Conservation (phyloP, 148 eudicot species). For the Spergularia marina region DNA sequence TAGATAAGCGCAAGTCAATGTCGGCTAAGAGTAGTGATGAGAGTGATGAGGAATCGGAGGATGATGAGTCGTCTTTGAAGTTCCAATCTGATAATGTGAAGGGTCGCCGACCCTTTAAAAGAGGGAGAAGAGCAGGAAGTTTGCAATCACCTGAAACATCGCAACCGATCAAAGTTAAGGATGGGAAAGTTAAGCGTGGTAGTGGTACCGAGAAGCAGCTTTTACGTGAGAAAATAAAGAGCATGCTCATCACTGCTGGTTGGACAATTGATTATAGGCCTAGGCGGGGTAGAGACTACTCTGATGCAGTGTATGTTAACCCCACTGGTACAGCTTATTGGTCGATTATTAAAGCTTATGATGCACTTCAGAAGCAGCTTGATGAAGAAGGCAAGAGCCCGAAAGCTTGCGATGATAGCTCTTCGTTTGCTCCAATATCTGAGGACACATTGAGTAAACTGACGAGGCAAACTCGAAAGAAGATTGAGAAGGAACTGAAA, state of each 20-base stretch:
- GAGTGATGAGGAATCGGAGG: constrained; percentile 44
- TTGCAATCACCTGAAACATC: constrained; percentile 41
- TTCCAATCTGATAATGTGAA: constrained; percentile 31
- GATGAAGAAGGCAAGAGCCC: constrained; percentile 48
- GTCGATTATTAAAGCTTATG: constrained; percentile 97
- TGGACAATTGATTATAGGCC: constrained; percentile 99
- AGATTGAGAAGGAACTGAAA: constrained; percentile 75
- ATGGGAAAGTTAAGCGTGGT: constrained; percentile 69
- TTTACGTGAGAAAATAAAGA: constrained; percentile 78
- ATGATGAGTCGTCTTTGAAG: constrained; percentile 48
- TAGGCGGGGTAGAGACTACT: constrained; percentile 86
- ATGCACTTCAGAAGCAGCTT: constrained; percentile 82
- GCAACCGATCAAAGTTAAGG: constrained; percentile 46
- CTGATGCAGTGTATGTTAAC: constrained; percentile 88
- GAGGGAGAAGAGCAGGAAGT: constrained; percentile 41
- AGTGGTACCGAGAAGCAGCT: constrained; percentile 90
- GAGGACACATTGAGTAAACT: constrained; percentile 67
- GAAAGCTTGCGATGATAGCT: constrained; percentile 35
- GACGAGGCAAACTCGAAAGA: constrained; percentile 82
- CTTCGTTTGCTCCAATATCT: constrained; percentile 62
- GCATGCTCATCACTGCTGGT: constrained; percentile 72
- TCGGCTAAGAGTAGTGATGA: constrained; percentile 35
- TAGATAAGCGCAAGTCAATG: constrained; percentile 31
- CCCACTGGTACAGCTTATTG: constrained; percentile 91
- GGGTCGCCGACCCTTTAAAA: constrained; percentile 39